A percentile compares a stretch with the other conserved stretches of the same genome.
Conservation (phyloP, 768 basidiomycete species). For the Trametes villosa region DNA sequence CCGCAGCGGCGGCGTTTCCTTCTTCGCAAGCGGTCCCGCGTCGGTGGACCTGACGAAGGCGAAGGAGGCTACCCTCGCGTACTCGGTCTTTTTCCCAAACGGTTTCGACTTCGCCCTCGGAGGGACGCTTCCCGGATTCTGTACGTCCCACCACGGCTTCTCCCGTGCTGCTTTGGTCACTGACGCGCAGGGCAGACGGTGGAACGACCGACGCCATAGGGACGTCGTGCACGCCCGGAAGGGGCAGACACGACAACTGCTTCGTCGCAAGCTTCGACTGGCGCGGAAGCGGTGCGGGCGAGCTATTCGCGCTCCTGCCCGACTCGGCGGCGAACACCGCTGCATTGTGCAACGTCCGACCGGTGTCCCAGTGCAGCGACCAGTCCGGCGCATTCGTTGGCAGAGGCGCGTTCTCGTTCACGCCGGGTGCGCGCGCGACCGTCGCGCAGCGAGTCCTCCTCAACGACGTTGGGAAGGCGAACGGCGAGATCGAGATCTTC, state of each 20-base stretch:
- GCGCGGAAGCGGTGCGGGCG: slow-evolving; percentile 48
- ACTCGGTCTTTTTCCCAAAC: slow-evolving; percentile 62
- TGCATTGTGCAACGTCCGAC: slow-evolving; percentile 52
- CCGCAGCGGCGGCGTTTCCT: slow-evolving; percentile 67
- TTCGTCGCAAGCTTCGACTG: slow-evolving; percentile 79
- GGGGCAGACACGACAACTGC: slow-evolving; percentile 60
- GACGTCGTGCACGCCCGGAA: slow-evolving; percentile 78
- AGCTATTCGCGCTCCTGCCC: slow-evolving; percentile 50
- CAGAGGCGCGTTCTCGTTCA: slow-evolving; percentile 68
- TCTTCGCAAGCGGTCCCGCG: slow-evolving; percentile 66
- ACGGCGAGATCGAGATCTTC: slow-evolving; percentile 75
- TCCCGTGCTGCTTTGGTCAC: too few relatives aligned
- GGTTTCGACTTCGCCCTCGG: slow-evolving; percentile 70
- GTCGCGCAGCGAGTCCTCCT: slow-evolving; percentile 72
- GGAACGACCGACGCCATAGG: slow-evolving; percentile 22
- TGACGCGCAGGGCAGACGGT: too few relatives aligned
- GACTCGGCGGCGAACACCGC: slow-evolving; percentile 51
- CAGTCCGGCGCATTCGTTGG: slow-evolving; percentile 70
- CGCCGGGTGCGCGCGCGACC: slow-evolving; percentile 66
- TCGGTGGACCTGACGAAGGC: slow-evolving; percentile 59
- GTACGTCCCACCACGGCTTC: slow-evolving; percentile 49
- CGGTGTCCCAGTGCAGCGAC: slow-evolving; percentile 58
- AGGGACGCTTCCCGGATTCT: slow-evolving; percentile 76
- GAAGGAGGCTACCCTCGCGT: slow-evolving; percentile 66
- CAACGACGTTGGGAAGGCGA: slow-evolving; percentile 69